These are phyloP conservation scores for Gigaspora rosea DNA, from an alignment of 192 early-diverging fungal genomes.

Conservation along the genomic window DNA sequence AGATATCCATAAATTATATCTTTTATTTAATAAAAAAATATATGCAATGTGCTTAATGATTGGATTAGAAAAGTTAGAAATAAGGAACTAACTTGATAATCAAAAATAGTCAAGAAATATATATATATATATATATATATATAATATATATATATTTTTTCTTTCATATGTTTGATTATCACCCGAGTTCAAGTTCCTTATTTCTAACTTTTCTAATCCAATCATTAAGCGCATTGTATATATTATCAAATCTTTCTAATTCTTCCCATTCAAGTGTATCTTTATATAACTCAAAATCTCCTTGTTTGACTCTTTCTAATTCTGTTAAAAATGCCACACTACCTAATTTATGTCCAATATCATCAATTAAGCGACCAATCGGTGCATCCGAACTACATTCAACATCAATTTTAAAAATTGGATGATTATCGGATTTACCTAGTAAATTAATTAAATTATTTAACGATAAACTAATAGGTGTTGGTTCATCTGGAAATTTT, in stretches of 20 bases:
- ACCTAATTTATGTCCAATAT: slow-evolving; percentile 56
- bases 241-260: slow-evolving; percentile 7
- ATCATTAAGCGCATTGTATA: neutral
- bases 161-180: too few relatives aligned
- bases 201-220: neutral
- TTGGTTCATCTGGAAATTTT: neutral
- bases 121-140: too few relatives aligned
- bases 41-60: too few relatives aligned
- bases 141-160: too few relatives aligned
- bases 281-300: slow-evolving; percentile 48
- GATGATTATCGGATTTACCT: slow-evolving; percentile 20
- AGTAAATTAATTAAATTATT: neutral
- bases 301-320: slow-evolving; percentile 60
- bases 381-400: slow-evolving; percentile 68
- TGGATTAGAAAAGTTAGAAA: too few relatives aligned
- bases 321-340: slow-evolving; percentile 62
- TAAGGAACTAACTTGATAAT: too few relatives aligned
- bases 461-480: neutral
- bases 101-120: too few relatives aligned
- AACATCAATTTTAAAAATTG: slow-evolving; percentile 56
- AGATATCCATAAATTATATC: too few relatives aligned
- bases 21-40: too few relatives aligned
- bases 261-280: slow-evolving; percentile 37
- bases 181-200: too few relatives aligned
- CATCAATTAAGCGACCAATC: slow-evolving; percentile 66